Base-by-base conservation (phyloP, 2,329 filamentous ascomycete species). In the Hypoxylon sp. region DNA sequence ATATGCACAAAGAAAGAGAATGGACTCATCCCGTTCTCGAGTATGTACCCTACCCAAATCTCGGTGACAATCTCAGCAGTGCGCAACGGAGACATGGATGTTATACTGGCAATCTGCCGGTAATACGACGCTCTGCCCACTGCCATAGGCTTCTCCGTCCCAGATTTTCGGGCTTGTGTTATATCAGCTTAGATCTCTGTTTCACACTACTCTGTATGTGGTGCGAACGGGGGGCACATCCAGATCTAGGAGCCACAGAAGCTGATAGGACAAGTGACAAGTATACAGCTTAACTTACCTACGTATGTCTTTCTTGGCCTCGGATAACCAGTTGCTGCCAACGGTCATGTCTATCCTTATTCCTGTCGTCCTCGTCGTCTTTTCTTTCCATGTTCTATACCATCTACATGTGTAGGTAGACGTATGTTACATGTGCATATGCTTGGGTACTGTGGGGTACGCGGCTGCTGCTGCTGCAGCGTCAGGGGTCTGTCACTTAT, bases 401-500 rank as follows among this genome's bases (percentile, higher is more conserved):
- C 16, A 40, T 40, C 16, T 38, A n/a, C n/a, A n/a, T n/a, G n/a
- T n/a, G n/a, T n/a, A n/a, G n/a, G n/a, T n/a, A n/a, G n/a, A n/a
- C n/a, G n/a, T n/a, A n/a, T n/a, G n/a, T n/a, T n/a, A n/a, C n/a
- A n/a, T 46, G 36, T 42, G 54, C 44, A 45, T 12, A 49, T 20
- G 40, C 40, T 44, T 55, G 22, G 42, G 42, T 42, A 51, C 28
- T 56, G 52, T 62, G 60, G 64, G 60, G 60, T 69, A 50, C 48
- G 64, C 67, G 63, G 52, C 60, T 51, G 48, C 46, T 46, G 59
- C 33, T 33, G 55, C 61, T 51, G 56, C 59, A 55, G 42, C 18
- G 45, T 38, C 57, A 49, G 58, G 65, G 61, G 50, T 3, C 36
- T 54, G 44, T 60, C 14, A 42, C 48, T 50, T 26, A 44, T 22